A percentile compares a stretch with the other conserved stretches of the same genome.
Evolutionary conservation across 192 early-diverging fungal species (phyloP).

Genomic region (Backusella sp.): DNA sequence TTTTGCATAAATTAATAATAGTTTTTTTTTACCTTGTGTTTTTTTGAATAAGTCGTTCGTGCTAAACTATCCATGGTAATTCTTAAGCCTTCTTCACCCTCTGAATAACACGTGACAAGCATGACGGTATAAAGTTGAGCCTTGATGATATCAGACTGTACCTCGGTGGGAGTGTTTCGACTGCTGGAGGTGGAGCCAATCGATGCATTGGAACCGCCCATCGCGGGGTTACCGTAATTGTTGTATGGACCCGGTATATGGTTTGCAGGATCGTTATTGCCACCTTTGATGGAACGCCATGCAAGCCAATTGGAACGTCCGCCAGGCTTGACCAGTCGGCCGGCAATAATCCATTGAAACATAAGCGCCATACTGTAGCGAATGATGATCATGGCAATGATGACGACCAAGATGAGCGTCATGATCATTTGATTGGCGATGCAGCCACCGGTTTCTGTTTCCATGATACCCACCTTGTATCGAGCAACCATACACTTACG

Average conservation of each 20-base stretch:
- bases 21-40: conserved; percentile 61
- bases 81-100: conserved; percentile 76
- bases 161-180: background rate
- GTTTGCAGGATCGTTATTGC: conserved; percentile 32
- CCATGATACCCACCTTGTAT: conserved; percentile 50
- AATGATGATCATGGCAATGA: conserved; percentile 56
- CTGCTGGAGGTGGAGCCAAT: conserved; percentile 2
- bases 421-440: conserved; percentile 57
- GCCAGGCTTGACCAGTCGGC: conserved; percentile 46
- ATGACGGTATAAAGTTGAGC: conserved; percentile 67
- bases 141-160: conserved; percentile 31
- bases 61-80: conserved; percentile 88
- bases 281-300: conserved; percentile 42
- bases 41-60: conserved; percentile 74
- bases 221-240: conserved; percentile 3
- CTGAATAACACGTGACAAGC: conserved; percentile 92
- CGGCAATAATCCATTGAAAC: conserved; percentile 60
- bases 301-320: conserved; percentile 54
- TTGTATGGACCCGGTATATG: conserved; percentile 36
- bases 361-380: conserved; percentile 63
- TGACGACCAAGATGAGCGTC: conserved; percentile 54
- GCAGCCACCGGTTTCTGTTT: conserved; percentile 61
- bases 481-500: conserved; percentile 43
- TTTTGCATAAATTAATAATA: conserved; percentile 57
- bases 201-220: conserved; percentile 1